Base-by-base conservation (phyloP, 2,329 filamentous ascomycete species). In the Monilinia polystroma region DNA sequence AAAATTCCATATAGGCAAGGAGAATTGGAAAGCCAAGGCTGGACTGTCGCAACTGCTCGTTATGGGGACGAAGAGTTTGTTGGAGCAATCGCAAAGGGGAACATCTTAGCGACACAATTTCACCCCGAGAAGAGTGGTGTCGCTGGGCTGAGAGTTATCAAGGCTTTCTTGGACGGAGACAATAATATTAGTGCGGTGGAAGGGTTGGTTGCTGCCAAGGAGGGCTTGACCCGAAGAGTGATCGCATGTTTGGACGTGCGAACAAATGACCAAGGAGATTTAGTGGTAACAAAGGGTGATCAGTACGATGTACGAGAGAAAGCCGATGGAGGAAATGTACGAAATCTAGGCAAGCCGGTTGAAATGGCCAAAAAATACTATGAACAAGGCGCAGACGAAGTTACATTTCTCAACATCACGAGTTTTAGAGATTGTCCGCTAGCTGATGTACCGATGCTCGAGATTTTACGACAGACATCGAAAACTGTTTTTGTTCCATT, bases 271-370 rank as follows among this genome's bases (percentile, higher is more conserved):
- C 84, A 90, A 68, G 95, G 95, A 45, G 95, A 99, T 78, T 83
- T 99, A 12, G 95, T 99, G 0, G 95, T 99, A 49, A 99, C 95
- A 18, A 99, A 99, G 79, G 95, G 95, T 67, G 95, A 99, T 79
- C 94, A 98, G 78, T 99, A 99, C 80, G 95, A 99, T 75, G 95
- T 99, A 8, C 91, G 95, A 43, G 95, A 98, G 75, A 97, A 97
- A 79, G 82, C 82, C 29, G 82, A 80, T 18, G 82, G 82, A 67
- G 83, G 85, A 65, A 81, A 85, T 72, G 93, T 99, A 47, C 88
- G 95, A 70, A 99, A 99, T 78, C 84, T 99, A 4, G 95, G 95
- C 71, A 99, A 99, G 79, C 95, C 95, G 1, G 93, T 99, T 59
- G 93, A 97, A 71, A 91, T 99, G 86, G 95, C 95, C 11, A 87